Conservation (phyloP, 768 basidiomycete genomes). For the Naganishia vaughanmartiniae region DNA sequence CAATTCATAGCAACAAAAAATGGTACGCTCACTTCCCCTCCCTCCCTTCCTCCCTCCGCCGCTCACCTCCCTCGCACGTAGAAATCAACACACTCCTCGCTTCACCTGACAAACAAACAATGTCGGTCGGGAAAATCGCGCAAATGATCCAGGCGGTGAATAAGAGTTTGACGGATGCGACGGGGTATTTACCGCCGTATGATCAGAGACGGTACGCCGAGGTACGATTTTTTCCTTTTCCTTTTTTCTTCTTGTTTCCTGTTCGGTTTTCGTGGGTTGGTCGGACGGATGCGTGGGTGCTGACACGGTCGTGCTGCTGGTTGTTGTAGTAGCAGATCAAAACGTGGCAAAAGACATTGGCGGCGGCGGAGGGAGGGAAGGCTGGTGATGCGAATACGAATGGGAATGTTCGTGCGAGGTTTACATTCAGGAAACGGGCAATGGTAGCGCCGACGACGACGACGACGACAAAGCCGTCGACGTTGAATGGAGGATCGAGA, state of each 20-base stretch:
- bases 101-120: neutral
- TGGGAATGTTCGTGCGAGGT: neutral
- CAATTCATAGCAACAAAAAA: neutral
- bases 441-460: neutral
- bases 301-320: too few relatives aligned
- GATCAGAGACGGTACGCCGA: conserved; percentile 17
- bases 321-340: conserved; percentile 20
- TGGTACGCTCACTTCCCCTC: neutral
- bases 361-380: too few relatives aligned
- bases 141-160: conserved; percentile 9
- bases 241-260: neutral
- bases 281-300: too few relatives aligned
- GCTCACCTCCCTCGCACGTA: neutral
- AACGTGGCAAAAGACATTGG: neutral
- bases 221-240: neutral
- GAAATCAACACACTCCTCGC: conserved; percentile 17
- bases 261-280: neutral
- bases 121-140: neutral
- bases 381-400: neutral
- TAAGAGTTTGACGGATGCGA: conserved; percentile 16
- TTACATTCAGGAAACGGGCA: conserved; percentile 8
- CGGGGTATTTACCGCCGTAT: conserved; percentile 9
- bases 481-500: neutral
- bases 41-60: too few relatives aligned
- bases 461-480: neutral